phyloP scores from a whole-genome alignment of 2,329 filamentous ascomycete species.

The Fusarium sp. region DNA sequence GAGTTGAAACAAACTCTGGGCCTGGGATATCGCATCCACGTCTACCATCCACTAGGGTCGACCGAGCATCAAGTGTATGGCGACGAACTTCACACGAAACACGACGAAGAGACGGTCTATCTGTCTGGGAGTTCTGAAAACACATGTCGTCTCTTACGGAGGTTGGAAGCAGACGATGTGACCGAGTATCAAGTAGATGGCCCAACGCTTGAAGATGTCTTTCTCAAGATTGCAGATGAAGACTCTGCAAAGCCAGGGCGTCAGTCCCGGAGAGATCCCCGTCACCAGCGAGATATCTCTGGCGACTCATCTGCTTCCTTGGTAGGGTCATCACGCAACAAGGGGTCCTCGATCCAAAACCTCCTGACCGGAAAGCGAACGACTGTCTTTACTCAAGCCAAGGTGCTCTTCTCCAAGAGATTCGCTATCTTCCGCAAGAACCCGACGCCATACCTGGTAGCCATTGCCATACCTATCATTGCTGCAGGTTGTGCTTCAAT shows the following conservation, averaged over 20 bases:
- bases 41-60: background rate
- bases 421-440: background rate
- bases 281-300: background rate
- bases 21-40: conserved; percentile 5
- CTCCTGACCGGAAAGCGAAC: background rate
- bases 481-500: conserved; percentile 2
- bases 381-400: background rate
- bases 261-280: background rate
- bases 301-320: conserved; percentile 2
- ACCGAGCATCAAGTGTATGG: conserved; percentile 1
- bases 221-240: conserved; percentile 17
- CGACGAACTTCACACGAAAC: background rate
- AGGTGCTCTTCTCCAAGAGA: conserved; percentile 1
- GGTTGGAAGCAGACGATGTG: background rate
- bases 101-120: conserved; percentile 4
- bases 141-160: background rate
- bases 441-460: background rate
- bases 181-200: conserved; percentile 10
- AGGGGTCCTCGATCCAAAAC: background rate
- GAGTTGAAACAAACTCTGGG: conserved; percentile 12
- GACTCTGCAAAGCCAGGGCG: background rate
- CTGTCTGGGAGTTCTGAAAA: conserved; percentile 7
- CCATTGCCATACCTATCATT: background rate
- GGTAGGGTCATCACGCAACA: background rate
- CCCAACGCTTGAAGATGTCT: conserved; percentile 22